Percentiles rank a stretch among this genome's conserved stretches.
These are phyloP conservation scores for Digitaria exilis DNA, from an alignment of 202 grass and related monocot genomes.

Conservation along the genomic window DNA sequence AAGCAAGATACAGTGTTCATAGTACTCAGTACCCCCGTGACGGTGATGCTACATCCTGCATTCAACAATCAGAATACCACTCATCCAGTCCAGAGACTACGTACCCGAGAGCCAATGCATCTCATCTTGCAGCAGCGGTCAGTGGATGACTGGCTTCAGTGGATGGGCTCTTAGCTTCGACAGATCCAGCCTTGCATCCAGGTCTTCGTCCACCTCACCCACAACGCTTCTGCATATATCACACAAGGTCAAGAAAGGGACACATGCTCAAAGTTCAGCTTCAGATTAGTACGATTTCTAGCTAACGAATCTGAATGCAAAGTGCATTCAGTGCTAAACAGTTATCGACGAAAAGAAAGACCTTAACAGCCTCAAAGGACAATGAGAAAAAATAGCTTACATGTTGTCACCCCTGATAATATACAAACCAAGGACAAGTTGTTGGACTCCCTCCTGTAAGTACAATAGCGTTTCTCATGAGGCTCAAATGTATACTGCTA, in stretches of 20 bases:
- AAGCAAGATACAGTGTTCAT: slow-evolving; percentile 5
- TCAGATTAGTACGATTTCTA: not conserved
- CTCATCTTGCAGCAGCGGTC: not conserved
- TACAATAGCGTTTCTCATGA: slow-evolving; percentile 10
- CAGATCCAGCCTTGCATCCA: slow-evolving; percentile 77
- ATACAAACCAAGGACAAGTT: slow-evolving; percentile 88
- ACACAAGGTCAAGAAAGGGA: not conserved
- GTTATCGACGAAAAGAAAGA: not conserved
- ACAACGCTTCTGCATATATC: slow-evolving; percentile 69
- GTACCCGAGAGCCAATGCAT: not conserved
- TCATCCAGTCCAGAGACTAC: not conserved
- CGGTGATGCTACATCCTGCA: not conserved
- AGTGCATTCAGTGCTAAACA: not conserved
- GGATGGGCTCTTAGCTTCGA: slow-evolving; percentile 78
- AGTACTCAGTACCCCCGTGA: not conserved
- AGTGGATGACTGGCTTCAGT: slow-evolving; percentile 83
- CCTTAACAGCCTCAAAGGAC: not conserved
- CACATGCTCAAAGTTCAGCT: not conserved
- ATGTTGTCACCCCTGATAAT: slow-evolving; percentile 97
- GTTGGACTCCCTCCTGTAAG: slow-evolving; percentile 85
- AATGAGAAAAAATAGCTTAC: slow-evolving; percentile 43
- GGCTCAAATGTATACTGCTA: not conserved
- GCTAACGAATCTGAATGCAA: not conserved
- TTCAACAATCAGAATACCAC: not conserved
- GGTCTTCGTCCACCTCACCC: slow-evolving; percentile 82